These are phyloP conservation scores for Alternaria ventricosa DNA, from an alignment of 2,329 filamentous ascomycete species.

Conservation along the genomic window DNA sequence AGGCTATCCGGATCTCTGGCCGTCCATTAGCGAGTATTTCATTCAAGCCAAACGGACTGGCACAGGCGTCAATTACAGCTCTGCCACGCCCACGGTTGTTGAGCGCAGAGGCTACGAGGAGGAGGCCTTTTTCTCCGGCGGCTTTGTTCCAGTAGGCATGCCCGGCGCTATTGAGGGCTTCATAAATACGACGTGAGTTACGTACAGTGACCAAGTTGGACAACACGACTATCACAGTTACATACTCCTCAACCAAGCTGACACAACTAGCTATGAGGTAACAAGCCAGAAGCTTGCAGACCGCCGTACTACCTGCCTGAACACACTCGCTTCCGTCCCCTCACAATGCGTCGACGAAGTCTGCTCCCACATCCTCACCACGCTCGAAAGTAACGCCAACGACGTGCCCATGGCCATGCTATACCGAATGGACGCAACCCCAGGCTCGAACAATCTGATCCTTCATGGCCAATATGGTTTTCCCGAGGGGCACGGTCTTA, in stretches of 20 bases:
- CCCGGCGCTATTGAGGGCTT: constrained; percentile 29
- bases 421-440: constrained; percentile 29
- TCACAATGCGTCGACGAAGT: constrained; percentile 26
- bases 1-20: constrained; percentile 40
- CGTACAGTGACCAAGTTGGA: not conserved
- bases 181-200: constrained; percentile 14
- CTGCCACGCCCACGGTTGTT: constrained; percentile 28
- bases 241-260: not conserved
- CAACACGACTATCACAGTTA: not conserved
- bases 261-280: constrained; percentile 35
- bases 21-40: constrained; percentile 29
- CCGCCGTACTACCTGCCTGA: constrained; percentile 41
- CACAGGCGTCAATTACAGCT: constrained; percentile 33
- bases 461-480: constrained; percentile 39
- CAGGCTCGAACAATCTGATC: constrained; percentile 17
- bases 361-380: constrained; percentile 37
- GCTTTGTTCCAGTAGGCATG: constrained; percentile 40
- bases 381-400: constrained; percentile 33
- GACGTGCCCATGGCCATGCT: constrained; percentile 43
- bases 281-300: constrained; percentile 41
- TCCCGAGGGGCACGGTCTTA: constrained; percentile 33
- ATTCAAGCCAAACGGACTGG: constrained; percentile 31
- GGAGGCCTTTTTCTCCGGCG: constrained; percentile 43
- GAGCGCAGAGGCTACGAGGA: constrained; percentile 40
- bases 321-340: constrained; percentile 37